Conservation (phyloP, 2,329 filamentous ascomycete species). For the Celoporthe dispersa region DNA sequence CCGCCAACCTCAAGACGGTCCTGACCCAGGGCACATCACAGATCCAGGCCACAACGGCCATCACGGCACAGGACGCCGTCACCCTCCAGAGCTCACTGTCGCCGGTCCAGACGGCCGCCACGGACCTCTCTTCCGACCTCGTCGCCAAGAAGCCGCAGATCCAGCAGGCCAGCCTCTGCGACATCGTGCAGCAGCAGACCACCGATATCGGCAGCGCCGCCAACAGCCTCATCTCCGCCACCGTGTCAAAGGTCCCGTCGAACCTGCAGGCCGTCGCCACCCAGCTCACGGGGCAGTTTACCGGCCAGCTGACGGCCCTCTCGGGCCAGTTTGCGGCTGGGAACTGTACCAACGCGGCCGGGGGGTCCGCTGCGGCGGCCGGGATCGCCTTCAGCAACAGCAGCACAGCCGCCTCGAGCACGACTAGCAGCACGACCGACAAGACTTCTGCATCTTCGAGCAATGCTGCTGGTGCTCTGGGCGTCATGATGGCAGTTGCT, state of each 20-base stretch:
- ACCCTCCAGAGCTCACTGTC: slow-evolving; percentile 28
- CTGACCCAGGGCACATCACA: slow-evolving; percentile 29
- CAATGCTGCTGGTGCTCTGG: slow-evolving; percentile 15
- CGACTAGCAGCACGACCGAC: not conserved
- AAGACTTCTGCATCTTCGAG: slow-evolving; percentile 15
- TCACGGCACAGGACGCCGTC: slow-evolving; percentile 30
- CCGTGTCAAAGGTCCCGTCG: slow-evolving; percentile 38
- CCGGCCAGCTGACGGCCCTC: slow-evolving; percentile 33
- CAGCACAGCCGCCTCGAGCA: slow-evolving; percentile 9
- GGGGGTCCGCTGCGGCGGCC: slow-evolving; percentile 16
- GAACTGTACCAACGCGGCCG: slow-evolving; percentile 37
- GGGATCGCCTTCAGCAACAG: slow-evolving; percentile 21
- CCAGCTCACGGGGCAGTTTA: slow-evolving; percentile 35
- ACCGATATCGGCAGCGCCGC: slow-evolving; percentile 34
- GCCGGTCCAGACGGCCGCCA: slow-evolving; percentile 35
- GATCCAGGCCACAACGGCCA: slow-evolving; percentile 18
- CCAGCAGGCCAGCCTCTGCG: slow-evolving; percentile 38
- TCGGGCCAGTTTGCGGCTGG: slow-evolving; percentile 35
- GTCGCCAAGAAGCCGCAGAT: slow-evolving; percentile 36
- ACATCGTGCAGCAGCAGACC: slow-evolving; percentile 34
- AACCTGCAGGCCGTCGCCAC: slow-evolving; percentile 37
- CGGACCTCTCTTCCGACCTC: slow-evolving; percentile 35
- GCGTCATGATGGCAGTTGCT: slow-evolving; percentile 19
- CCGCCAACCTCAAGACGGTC: slow-evolving; percentile 32
- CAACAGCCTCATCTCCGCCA: slow-evolving; percentile 37